These are phyloP conservation scores for Scedosporium boydii DNA, from an alignment of 2,329 filamentous ascomycete species.

Conservation along the genomic window DNA sequence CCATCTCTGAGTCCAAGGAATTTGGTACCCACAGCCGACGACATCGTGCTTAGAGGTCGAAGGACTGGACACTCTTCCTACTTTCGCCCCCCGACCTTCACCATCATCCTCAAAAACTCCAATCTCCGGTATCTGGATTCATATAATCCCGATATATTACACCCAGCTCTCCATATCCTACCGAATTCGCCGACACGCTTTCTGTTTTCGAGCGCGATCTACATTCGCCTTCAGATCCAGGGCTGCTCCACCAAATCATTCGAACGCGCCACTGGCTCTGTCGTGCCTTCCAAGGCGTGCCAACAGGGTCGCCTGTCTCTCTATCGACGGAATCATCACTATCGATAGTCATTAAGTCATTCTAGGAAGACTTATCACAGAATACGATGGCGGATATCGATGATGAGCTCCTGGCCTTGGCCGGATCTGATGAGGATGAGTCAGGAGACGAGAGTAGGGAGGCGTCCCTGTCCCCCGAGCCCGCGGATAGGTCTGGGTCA, in stretches of 20 bases:
- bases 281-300: not conserved
- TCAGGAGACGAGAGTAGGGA: slow-evolving; percentile 44
- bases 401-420: slow-evolving; percentile 86
- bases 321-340: not conserved
- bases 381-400: slow-evolving; percentile 76
- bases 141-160: not conserved
- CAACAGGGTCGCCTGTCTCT: not conserved
- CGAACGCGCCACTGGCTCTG: not conserved
- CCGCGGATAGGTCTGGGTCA: slow-evolving; percentile 21
- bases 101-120: not conserved
- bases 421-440: slow-evolving; percentile 56
- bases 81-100: not conserved
- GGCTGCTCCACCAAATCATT: not conserved
- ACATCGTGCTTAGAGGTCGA: slow-evolving; percentile 1
- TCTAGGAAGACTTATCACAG: not conserved
- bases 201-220: too few species aligned
- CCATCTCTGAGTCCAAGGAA: not conserved
- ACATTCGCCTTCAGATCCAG: not conserved
- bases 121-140: not conserved
- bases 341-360: not conserved
- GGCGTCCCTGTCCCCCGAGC: slow-evolving; percentile 42
- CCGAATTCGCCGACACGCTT: not conserved
- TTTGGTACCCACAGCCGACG: not conserved
- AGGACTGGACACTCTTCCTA: not conserved
- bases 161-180: not conserved